A percentile compares a stretch with the other conserved stretches of the same genome.
Conservation (phyloP, 192 early-diverging fungal genomes). For the Funneliformis mosseae region DNA sequence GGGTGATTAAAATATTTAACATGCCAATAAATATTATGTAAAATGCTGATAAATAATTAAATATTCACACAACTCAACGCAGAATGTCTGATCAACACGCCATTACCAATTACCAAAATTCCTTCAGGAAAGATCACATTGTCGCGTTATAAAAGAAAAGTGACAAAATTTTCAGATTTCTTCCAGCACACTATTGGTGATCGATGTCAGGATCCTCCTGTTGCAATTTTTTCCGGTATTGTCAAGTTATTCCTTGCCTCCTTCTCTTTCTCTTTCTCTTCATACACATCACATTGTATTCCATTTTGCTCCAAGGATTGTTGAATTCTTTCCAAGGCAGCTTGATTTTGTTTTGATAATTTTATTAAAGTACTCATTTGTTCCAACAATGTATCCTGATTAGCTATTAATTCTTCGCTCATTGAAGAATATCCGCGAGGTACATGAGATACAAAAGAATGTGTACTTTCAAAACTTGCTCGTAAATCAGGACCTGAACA, state of each 20-base stretch:
- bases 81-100: too few relatives aligned
- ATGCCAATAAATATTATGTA: too few relatives aligned
- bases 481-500: constrained; percentile 25
- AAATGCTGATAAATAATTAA: too few relatives aligned
- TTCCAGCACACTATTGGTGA: neutral
- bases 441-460: constrained; percentile 38
- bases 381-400: constrained; percentile 30
- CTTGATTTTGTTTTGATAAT: constrained; percentile 30
- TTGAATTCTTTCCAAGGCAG: constrained; percentile 19
- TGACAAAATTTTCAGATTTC: neutral
- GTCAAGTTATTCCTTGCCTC: neutral
- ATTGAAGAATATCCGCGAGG: constrained; percentile 42
- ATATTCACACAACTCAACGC: too few relatives aligned
- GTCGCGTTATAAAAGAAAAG: neutral
- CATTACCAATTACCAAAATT: too few relatives aligned
- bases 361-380: constrained; percentile 25
- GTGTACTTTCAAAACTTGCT: constrained; percentile 47
- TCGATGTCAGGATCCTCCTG: neutral
- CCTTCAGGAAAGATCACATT: too few relatives aligned
- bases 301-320: constrained; percentile 29
- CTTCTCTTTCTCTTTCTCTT: neutral
- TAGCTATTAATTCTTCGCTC: constrained; percentile 25
- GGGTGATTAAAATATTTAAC: too few relatives aligned
- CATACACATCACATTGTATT: neutral
- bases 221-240: neutral